Evolutionary conservation across 129 eudicot genomes (phyloP), one percentile per base, ranked within the genome.

Genomic region (Solidago caesia): DNA sequence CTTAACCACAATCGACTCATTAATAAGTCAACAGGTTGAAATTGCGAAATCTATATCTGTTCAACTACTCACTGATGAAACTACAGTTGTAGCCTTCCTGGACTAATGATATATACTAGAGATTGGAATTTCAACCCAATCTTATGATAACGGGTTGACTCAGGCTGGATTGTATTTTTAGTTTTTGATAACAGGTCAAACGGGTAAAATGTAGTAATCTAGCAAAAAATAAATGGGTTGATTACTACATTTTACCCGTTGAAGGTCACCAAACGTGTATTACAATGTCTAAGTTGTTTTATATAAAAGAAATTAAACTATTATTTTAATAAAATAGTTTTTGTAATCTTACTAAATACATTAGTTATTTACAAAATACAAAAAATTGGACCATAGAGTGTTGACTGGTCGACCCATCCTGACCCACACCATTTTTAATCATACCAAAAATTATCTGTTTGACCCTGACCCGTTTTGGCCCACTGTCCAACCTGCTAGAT

Each of bases 1-100:
- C n/a, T 53, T 21, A 57, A 41, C 21, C 55, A 15, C 14, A 7
- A 15, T 10, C n/a, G 63, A 74, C 48, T 64, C 41, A 16, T 29
- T 45, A 10, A 59, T 61, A 33, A 45, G 51, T 11, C 6, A 11
- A 14, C n/a, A 46, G 66, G 61, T 47, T 42, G 13, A 47, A 73
- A 56, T 25, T 73, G 39, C 70, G 10, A 63, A 21, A 6, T 73
- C 77, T 14, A 73, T 15, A 15, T 41, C 46, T 65, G 9, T 42
- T 65, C 53, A 15, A 44, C 53, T 15, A 7, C 53, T n/a, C 49
- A 8, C n/a, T 14, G 44, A 5, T 55, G 49, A 44, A 71, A 33
- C 39, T 55, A 70, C 29, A 55, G 15, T 10, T 56, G 61, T 56
- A 15, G 61, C 27, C 25, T 56, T 71, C 52, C 52, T 71, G 42